Conservation (phyloP, 768 basidiomycete genomes). For the Hebeloma cylindrosporum region DNA sequence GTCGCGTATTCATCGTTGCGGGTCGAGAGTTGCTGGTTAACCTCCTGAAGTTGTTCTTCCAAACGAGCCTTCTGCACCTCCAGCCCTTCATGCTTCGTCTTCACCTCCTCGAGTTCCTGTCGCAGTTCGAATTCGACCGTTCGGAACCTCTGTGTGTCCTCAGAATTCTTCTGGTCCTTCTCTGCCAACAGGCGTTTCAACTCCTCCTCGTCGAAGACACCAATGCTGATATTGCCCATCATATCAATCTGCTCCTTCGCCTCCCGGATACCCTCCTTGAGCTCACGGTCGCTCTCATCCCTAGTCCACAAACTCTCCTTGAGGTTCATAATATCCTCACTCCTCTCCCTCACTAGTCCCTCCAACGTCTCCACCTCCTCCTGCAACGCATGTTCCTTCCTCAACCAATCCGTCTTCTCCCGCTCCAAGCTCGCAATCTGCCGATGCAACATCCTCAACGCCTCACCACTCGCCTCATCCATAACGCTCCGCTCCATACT, state of each 20-base stretch:
- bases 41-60: slow-evolving; percentile 43
- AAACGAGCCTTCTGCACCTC: slow-evolving; percentile 45
- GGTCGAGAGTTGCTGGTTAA: slow-evolving; percentile 38
- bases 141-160: slow-evolving; percentile 43
- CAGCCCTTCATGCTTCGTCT: slow-evolving; percentile 39
- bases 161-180: slow-evolving; percentile 39
- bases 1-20: slow-evolving; percentile 46
- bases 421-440: slow-evolving; percentile 77
- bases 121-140: slow-evolving; percentile 46
- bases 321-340: slow-evolving; percentile 44
- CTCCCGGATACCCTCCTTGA: slow-evolving; percentile 52
- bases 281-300: slow-evolving; percentile 53
- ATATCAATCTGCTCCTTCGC: slow-evolving; percentile 63
- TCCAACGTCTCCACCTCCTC: slow-evolving; percentile 52
- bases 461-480: slow-evolving; percentile 78
- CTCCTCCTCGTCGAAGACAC: slow-evolving; percentile 43
- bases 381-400: slow-evolving; percentile 41
- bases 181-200: slow-evolving; percentile 40
- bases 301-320: slow-evolving; percentile 44
- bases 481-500: slow-evolving; percentile 82
- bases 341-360: slow-evolving; percentile 44
- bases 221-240: slow-evolving; percentile 49
- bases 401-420: slow-evolving; percentile 53
- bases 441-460: slow-evolving; percentile 74
- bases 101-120: slow-evolving; percentile 50